A percentile compares a stretch with the other conserved stretches of the same genome.
These are phyloP conservation scores for Spathaspora jeffriesii DNA, from an alignment of 1,139 yeast species.

Conservation along the genomic window DNA sequence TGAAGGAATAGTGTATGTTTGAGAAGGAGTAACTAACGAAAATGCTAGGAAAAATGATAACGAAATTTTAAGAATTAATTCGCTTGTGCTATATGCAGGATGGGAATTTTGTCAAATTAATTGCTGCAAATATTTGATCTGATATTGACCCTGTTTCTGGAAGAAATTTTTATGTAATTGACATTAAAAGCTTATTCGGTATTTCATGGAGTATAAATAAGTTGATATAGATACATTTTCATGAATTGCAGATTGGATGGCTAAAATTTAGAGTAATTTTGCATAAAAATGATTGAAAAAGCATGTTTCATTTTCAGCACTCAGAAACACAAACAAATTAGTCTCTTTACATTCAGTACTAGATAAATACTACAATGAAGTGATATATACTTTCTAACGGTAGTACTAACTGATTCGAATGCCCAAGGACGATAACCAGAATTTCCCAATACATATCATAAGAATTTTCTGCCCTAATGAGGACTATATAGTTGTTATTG, in stretches of 20 bases:
- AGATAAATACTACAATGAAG: too few species aligned
- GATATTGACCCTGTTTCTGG: too few species aligned
- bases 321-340: too few species aligned
- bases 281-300: background rate
- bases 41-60: background rate
- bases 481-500: too few species aligned
- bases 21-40: background rate
- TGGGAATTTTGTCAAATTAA: background rate
- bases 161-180: background rate
- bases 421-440: too few species aligned
- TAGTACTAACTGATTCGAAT: too few species aligned
- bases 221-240: background rate
- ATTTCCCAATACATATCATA: too few species aligned
- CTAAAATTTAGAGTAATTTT: background rate
- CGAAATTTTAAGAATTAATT: background rate
- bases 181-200: background rate
- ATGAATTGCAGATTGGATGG: background rate
- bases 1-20: background rate
- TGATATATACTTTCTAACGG: too few species aligned
- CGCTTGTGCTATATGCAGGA: constrained; percentile 1
- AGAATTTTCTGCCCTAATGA: too few species aligned
- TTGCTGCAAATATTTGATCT: background rate
- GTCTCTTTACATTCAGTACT: too few species aligned
- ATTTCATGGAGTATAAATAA: background rate
- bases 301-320: too few species aligned